Conservation (phyloP, 805 yeast genomes). For the Cyberlindnera subsufficiens region DNA sequence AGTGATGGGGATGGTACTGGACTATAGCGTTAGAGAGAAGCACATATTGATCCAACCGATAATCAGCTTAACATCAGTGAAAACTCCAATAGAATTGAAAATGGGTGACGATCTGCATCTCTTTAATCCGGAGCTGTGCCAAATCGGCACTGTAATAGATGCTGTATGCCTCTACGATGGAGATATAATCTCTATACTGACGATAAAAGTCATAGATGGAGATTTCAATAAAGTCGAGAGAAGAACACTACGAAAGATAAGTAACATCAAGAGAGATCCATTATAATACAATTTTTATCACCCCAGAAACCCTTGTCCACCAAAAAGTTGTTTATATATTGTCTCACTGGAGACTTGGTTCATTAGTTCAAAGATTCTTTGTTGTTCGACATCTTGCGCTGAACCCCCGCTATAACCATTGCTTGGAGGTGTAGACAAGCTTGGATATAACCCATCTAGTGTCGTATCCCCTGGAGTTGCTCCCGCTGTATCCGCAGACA, state of each 20-base stretch:
- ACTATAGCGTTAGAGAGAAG: conserved; percentile 13
- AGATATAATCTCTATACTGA: conserved; percentile 2
- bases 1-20: conserved; percentile 16
- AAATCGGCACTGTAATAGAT: conserved; percentile 18
- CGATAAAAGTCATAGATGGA: conserved; percentile 6
- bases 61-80: conserved; percentile 6
- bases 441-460: conserved; percentile 1
- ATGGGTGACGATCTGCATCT: conserved; percentile 11
- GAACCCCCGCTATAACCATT: conserved; percentile 1
- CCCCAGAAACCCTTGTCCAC: conserved; percentile 17
- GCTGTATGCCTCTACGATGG: conserved; percentile 16
- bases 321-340: conserved; percentile 64
- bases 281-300: background rate
- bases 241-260: conserved; percentile 4
- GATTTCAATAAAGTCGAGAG: conserved; percentile 3
- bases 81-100: conserved; percentile 4
- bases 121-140: conserved; percentile 12
- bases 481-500: background rate
- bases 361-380: conserved; percentile 52
- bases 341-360: conserved; percentile 52
- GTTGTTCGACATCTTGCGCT: conserved; percentile 39
- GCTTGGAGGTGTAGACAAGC: conserved; percentile 19
- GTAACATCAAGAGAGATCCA: conserved; percentile 6
- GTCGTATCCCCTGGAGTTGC: background rate
- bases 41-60: conserved; percentile 12